Conservation (phyloP, 768 basidiomycete genomes). For the Tricholoma terreum region DNA sequence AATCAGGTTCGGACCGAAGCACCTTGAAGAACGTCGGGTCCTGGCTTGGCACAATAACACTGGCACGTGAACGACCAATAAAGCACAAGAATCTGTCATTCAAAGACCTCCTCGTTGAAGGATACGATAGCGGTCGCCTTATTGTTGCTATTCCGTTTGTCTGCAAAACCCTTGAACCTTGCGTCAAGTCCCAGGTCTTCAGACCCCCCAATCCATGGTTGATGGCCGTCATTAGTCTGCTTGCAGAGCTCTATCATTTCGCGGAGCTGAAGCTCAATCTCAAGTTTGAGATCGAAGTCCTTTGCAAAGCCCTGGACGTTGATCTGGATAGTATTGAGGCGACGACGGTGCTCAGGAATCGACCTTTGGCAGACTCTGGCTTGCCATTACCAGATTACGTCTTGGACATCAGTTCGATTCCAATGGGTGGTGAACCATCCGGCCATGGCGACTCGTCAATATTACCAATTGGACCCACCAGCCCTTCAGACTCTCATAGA, state of each 20-base stretch:
- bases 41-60: constrained; percentile 92
- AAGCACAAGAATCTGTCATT: constrained; percentile 91
- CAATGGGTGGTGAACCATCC: constrained; percentile 69
- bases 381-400: constrained; percentile 77
- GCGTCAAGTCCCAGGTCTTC: constrained; percentile 88
- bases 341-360: constrained; percentile 75
- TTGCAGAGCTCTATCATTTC: constrained; percentile 95
- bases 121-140: constrained; percentile 87
- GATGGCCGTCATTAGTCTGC: constrained; percentile 89
- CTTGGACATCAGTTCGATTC: constrained; percentile 73
- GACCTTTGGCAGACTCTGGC: constrained; percentile 61
- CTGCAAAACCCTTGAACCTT: constrained; percentile 93
- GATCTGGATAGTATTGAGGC: constrained; percentile 84
- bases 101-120: constrained; percentile 96
- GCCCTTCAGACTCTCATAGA: constrained; percentile 62
- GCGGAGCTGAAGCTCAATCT: constrained; percentile 94
- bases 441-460: constrained; percentile 59
- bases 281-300: constrained; percentile 97
- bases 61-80: constrained; percentile 91
- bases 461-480: constrained; percentile 55
- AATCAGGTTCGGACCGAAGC: constrained; percentile 79
- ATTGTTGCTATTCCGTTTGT: constrained; percentile 97
- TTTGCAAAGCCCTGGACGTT: constrained; percentile 89
- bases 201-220: constrained; percentile 97
- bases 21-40: constrained; percentile 91